Evolutionary conservation across 2,329 filamentous ascomycete genomes (phyloP).

Genomic region (Colletotrichum sp.): DNA sequence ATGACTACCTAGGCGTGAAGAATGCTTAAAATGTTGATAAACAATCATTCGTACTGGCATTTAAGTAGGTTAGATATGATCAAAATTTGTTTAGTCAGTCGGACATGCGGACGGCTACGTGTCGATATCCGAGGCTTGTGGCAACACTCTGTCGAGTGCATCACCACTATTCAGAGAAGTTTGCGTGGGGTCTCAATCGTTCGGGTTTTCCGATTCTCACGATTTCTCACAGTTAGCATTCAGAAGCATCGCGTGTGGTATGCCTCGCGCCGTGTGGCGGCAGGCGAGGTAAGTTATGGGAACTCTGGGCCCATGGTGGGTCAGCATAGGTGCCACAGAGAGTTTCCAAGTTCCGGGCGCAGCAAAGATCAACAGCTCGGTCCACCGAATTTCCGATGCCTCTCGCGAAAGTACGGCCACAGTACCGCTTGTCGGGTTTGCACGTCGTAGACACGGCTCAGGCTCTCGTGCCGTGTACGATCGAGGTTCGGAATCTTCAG

Average conservation of each 20-base stretch:
- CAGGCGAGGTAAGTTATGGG: background rate
- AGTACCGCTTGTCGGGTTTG: background rate
- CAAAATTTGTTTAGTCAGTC: background rate
- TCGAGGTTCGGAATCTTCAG: background rate
- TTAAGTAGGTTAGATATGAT: background rate
- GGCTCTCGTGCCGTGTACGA: background rate
- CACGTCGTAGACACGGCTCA: background rate
- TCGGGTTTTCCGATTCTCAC: background rate
- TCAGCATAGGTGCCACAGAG: background rate
- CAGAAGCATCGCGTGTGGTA: background rate
- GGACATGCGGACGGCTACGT: background rate
- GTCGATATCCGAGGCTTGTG: background rate
- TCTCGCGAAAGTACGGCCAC: constrained; percentile 1
- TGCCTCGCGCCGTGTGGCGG: background rate
- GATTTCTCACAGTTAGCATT: background rate
- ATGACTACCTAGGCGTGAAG: no score
- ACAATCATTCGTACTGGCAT: background rate
- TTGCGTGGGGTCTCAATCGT: background rate
- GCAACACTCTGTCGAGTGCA: background rate
- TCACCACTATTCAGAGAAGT: background rate
- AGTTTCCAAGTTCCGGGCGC: background rate
- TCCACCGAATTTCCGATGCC: background rate
- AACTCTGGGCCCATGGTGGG: background rate
- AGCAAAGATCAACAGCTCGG: background rate
- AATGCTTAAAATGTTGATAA: background rate